Conservation (phyloP, 2,329 filamentous ascomycete species). For the Colletotrichum tanaceti region DNA sequence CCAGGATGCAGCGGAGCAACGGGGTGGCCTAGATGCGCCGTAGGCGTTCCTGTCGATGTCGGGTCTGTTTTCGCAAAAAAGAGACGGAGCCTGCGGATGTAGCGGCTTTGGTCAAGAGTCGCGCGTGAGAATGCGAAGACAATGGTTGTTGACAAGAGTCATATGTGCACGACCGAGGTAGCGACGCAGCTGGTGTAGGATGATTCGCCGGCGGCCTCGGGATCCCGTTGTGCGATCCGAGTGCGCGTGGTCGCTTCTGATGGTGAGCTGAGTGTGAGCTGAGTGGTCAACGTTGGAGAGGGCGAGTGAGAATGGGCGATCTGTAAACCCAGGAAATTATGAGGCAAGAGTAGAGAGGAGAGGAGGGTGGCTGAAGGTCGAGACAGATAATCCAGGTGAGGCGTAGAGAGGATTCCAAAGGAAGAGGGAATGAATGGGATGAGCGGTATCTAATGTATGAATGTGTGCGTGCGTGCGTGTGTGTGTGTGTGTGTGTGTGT, state of each 20-base stretch:
- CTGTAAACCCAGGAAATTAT: neutral
- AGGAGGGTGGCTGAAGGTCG: constrained; percentile 16
- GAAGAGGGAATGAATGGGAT: constrained; percentile 36
- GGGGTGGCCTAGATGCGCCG: constrained; percentile 33
- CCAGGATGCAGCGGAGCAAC: constrained; percentile 32
- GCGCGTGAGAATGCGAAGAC: constrained; percentile 13
- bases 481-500: constrained; percentile 16
- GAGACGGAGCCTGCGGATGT: neutral
- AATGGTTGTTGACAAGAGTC: constrained; percentile 2
- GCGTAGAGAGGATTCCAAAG: constrained; percentile 7
- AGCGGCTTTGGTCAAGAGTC: constrained; percentile 15
- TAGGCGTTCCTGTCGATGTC: constrained; percentile 20
- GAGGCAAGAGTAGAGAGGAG: constrained; percentile 8
- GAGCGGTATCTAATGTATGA: constrained; percentile 41
- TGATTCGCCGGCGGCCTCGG: constrained; percentile 9
- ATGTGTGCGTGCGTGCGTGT: constrained; percentile 25
- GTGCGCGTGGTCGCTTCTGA: constrained; percentile 3
- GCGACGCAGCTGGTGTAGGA: neutral
- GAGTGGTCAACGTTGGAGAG: constrained; percentile 20
- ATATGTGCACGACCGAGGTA: constrained; percentile 18
- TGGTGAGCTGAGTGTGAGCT: constrained; percentile 21
- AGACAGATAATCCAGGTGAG: constrained; percentile 6
- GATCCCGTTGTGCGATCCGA: constrained; percentile 6
- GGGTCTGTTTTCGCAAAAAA: constrained; percentile 8
- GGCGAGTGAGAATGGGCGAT: constrained; percentile 6